Base-by-base conservation (phyloP, 306 rosid genomes). In the Casuarina equisetifolia region DNA sequence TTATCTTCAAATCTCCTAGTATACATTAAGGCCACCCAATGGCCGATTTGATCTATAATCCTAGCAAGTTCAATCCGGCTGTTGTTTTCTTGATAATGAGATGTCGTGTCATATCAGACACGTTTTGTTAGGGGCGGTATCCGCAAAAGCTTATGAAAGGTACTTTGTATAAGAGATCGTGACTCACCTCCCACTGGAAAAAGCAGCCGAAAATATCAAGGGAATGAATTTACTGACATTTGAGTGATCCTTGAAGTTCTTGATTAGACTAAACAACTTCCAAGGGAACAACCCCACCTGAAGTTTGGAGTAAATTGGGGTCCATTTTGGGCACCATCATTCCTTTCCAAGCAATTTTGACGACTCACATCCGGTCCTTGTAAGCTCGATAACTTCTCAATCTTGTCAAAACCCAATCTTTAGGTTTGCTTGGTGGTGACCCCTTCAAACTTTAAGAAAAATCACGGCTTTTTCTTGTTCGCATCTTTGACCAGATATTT, bases 251-350 rank as follows among this genome's bases (percentile, higher is more conserved):
- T 70, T 50, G 74, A 25, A 52, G 10, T 40, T 49, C 69, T 4
- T 59, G 87, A 86, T 39, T 72, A 44, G 85, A 81, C 89, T 9
- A 69, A 78, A 57, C 78, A 83, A 81, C 82, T 76, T 81, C 36
- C 61, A 25, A 19, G 87, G 89, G 79, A 83, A 83, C 85, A 86
- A 15, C 11, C 72, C 70, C 89, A 86, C 81, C 69, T 83, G 83
- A 73, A 80, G 72, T 66, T 54, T 17, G 43, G 70, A 71, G 40
- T 57, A 25, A 49, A 46, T 54, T 50, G 78, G 70, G 45, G 67
- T 48, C 82, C 82, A 17, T 20, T 53, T 72, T 2, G 4, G 61
- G 20, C 46, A 38, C 3, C 54, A 19, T 38, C 76, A 53, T 63
- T 61, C 25, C 20, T 15, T 53, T 16, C 54, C 0, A 69, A 80